A percentile compares a stretch with the other conserved stretches of the same genome.
Evolutionary conservation across 352 stramenopile genomes (phyloP).

Genomic region (Pythium phragmitis): DNA sequence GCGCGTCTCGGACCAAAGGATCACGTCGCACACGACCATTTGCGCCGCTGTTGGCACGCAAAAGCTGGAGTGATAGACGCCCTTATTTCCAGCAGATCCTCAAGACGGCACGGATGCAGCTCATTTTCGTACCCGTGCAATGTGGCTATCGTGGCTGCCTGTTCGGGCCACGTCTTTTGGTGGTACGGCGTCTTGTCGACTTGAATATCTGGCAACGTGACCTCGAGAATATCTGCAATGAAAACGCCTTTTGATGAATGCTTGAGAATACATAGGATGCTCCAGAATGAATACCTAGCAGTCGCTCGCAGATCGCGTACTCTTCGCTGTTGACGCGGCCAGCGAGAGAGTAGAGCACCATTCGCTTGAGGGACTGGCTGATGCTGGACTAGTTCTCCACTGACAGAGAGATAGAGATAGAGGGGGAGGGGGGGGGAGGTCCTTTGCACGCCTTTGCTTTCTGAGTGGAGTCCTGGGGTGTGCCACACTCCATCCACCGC

Average conservation of each 20-base stretch:
- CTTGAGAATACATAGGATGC: too few species aligned
- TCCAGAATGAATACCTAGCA: conserved; percentile 41
- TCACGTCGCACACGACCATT: conserved; percentile 58
- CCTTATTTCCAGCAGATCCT: not conserved
- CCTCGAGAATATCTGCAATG: conserved; percentile 48
- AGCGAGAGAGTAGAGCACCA: conserved; percentile 64
- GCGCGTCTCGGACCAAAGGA: conserved; percentile 64
- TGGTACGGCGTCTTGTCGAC: conserved; percentile 51
- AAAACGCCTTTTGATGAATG: not conserved
- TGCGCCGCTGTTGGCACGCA: conserved; percentile 40
- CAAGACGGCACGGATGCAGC: not conserved
- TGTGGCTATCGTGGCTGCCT: conserved; percentile 44
- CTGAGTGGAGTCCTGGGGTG: too few species aligned
- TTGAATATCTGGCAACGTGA: conserved; percentile 52
- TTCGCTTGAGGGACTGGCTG: not conserved
- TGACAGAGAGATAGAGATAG: too few species aligned
- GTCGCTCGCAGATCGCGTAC: conserved; percentile 69
- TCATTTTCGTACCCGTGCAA: conserved; percentile 43
- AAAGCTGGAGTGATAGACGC: conserved; percentile 23
- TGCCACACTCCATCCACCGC: too few species aligned
- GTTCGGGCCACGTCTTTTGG: conserved; percentile 43
- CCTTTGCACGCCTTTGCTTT: too few species aligned
- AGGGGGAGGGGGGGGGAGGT: too few species aligned
- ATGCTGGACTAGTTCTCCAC: too few species aligned
- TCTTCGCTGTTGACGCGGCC: conserved; percentile 69